Evolutionary conservation across 345 rosid genomes (phyloP).

Genomic region (Citrus glauca): DNA sequence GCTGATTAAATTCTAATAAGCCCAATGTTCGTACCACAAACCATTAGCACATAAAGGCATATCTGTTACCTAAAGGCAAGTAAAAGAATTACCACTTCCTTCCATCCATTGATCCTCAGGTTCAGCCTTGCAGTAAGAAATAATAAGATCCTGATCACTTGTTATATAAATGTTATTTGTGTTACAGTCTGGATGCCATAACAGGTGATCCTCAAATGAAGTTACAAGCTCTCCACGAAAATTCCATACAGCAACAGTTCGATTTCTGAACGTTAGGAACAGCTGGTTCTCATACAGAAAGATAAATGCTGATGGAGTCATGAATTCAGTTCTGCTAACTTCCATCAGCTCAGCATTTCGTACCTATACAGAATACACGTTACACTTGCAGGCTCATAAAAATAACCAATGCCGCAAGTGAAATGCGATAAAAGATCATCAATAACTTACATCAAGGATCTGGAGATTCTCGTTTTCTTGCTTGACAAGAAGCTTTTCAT

Average conservation of each 20-base stretch:
- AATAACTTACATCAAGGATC: slow-evolving; percentile 81
- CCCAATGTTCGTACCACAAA: neutral
- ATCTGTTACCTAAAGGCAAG: slow-evolving; percentile 2
- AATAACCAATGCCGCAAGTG: neutral
- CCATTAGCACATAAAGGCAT: neutral
- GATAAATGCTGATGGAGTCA: slow-evolving; percentile 97
- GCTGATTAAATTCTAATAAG: neutral
- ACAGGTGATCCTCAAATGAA: slow-evolving; percentile 92
- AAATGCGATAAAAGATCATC: neutral
- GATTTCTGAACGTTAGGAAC: slow-evolving; percentile 84
- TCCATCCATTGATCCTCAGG: slow-evolving; percentile 87
- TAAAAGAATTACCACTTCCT: slow-evolving; percentile 59
- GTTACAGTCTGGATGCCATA: slow-evolving; percentile 98
- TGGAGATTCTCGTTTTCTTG: slow-evolving; percentile 98
- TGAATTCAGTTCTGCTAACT: slow-evolving; percentile 70
- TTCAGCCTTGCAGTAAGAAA: slow-evolving; percentile 96
- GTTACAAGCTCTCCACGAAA: slow-evolving; percentile 96
- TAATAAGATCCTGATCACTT: slow-evolving; percentile 95
- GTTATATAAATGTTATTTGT: slow-evolving; percentile 95
- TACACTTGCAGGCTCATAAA: neutral
- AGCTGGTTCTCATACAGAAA: slow-evolving; percentile 92
- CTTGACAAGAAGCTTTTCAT: slow-evolving; percentile 98
- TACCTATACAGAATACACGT: slow-evolving; percentile 42
- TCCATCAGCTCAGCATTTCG: slow-evolving; percentile 78
- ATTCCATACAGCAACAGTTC: slow-evolving; percentile 92